A percentile compares a stretch with the other conserved stretches of the same genome.
Evolutionary conservation across 106 monocot species (phyloP).

Genomic region (Iris macrosiphon): DNA sequence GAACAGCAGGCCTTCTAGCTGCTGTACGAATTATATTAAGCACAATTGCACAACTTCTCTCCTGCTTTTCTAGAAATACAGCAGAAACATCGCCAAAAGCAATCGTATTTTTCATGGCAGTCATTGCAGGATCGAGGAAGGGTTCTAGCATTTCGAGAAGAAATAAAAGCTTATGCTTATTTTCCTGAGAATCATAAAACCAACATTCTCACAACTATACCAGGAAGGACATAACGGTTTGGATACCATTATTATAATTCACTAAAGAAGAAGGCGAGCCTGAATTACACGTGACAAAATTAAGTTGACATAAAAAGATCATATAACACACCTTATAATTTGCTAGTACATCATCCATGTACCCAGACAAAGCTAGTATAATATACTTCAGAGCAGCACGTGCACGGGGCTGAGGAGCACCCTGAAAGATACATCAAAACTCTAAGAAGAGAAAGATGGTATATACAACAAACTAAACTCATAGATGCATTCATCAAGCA

Average conservation of each 20-base stretch:
- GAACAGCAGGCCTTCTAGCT: constrained; percentile 55
- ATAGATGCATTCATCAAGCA: too few relatives aligned
- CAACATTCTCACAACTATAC: too few relatives aligned
- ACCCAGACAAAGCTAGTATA: constrained; percentile 72
- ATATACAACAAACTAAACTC: neutral
- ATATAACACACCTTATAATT: constrained; percentile 60
- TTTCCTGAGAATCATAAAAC: constrained; percentile 32
- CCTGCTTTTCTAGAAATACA: constrained; percentile 33
- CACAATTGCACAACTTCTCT: constrained; percentile 42
- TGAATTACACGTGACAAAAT: too few relatives aligned
- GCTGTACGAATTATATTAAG: constrained; percentile 65
- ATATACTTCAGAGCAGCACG: constrained; percentile 74
- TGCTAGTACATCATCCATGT: constrained; percentile 75
- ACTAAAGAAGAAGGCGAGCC: too few relatives aligned
- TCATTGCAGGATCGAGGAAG: constrained; percentile 62
- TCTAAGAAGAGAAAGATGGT: too few relatives aligned
- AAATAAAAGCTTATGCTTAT: constrained; percentile 71
- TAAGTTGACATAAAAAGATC: too few relatives aligned
- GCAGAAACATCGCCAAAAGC: constrained; percentile 52
- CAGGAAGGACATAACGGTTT: too few relatives aligned
- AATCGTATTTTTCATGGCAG: constrained; percentile 26
- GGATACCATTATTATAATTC: too few relatives aligned
- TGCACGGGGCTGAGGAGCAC: constrained; percentile 16
- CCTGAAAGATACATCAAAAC: too few relatives aligned
- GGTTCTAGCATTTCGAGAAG: constrained; percentile 86